Base-by-base conservation (phyloP, 176 grass and related monocot genomes). In the Phoenix dactylifera region DNA sequence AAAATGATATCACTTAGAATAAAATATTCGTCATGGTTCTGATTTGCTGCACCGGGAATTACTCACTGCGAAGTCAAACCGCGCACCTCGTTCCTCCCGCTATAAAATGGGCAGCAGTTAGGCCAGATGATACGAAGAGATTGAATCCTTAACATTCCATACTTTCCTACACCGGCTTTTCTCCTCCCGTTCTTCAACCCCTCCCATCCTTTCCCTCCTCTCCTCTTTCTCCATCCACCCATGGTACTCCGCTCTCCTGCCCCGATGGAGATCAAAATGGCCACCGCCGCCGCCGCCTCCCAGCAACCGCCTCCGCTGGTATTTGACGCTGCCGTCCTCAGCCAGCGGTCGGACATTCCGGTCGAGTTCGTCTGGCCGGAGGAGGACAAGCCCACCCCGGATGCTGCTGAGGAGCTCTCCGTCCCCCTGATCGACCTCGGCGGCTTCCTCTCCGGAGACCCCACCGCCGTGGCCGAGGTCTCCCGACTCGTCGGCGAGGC, bases 381-480 rank as follows among this genome's bases (percentile, higher is more conserved):
- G 0, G 81, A 74, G 14, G 94, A 99, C 50, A 86, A 74, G 57
- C 94, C 94, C 2, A 55, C 68, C 15, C 54, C 94, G 0, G 88
- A 83, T 23, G 68, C 82, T 0, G 15, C 23, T 0, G 79, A 80
- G 51, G 88, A 93, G 78, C 85, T 99, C 1, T 3, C 55, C 3
- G 94, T 93, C 1, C 82, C 94, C 0, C 82, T 89, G 28, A 85
- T 99, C 82, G 85, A 99, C 82, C 62, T 99, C 72, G 25, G 76
- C 5, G 77, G 67, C 15, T 79, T 86, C 71, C 24, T 72, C 50
- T 63, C 68, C 15, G 76, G 84, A 4, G 72, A 77, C 22, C 20
- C 5, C 15, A 26, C 0, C 3, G 82, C 24, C 1, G 17, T 62
- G 2, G 60, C 6, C 1, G 72, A 71, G 30, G 70, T 91, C 30